These are phyloP conservation scores for Claviceps sp. DNA, from an alignment of 2,329 filamentous ascomycete species.

Conservation along the genomic window DNA sequence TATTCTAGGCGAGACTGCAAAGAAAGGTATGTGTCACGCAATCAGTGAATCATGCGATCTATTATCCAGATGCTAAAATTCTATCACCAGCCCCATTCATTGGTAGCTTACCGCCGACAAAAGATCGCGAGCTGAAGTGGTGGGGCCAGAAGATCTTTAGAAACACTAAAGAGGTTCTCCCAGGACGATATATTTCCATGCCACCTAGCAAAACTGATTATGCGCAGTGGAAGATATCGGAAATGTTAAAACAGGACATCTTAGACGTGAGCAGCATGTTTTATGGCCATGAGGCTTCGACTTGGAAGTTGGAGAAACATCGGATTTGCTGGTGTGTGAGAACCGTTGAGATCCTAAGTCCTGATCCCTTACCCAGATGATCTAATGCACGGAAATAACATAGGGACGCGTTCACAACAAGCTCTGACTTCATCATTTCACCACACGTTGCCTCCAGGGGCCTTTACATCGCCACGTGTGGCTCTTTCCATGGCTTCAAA, in stretches of 20 bases:
- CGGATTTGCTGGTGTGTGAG: conserved; percentile 50
- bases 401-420: conserved; percentile 53
- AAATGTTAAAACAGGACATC: conserved; percentile 43
- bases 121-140: conserved; percentile 39
- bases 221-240: conserved; percentile 47
- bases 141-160: conserved; percentile 48
- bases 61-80: not conserved
- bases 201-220: conserved; percentile 45
- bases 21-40: conserved; percentile 13
- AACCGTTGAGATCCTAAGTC: not conserved
- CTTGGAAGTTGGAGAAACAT: conserved; percentile 47
- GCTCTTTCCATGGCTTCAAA: conserved; percentile 56
- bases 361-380: no score
- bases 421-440: conserved; percentile 48
- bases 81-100: conserved; percentile 37
- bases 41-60: not conserved
- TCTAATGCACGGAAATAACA: not conserved
- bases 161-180: conserved; percentile 38
- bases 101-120: conserved; percentile 42
- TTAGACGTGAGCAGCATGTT: conserved; percentile 41
- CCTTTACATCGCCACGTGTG: conserved; percentile 49
- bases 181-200: conserved; percentile 40
- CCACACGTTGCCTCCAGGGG: conserved; percentile 37
- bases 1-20: conserved; percentile 26
- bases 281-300: conserved; percentile 41